These are phyloP conservation scores for Pterocarpus santalinus DNA, from an alignment of 306 rosid genomes.

Conservation along the genomic window DNA sequence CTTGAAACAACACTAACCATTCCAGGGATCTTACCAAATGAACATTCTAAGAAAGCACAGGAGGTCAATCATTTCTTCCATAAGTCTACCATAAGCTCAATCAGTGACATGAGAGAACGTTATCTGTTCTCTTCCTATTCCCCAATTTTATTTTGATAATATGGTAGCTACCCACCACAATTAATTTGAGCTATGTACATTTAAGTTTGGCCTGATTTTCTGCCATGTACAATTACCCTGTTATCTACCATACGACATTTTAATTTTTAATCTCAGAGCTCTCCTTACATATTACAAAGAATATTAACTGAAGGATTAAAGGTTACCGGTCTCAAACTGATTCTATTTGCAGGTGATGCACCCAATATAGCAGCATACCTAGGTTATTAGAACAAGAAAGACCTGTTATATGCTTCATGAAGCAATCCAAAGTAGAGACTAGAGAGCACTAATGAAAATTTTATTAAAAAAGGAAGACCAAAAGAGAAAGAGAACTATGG, in stretches of 20 bases:
- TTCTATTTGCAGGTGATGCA: conserved; percentile 67
- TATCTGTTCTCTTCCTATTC: conserved; percentile 1
- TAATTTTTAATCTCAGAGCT: neutral
- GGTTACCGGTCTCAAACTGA: conserved; percentile 79
- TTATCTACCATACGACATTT: conserved; percentile 32
- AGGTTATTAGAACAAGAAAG: conserved; percentile 46
- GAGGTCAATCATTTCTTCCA: neutral
- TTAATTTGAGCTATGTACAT: conserved; percentile 26
- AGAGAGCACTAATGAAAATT: conserved; percentile 37
- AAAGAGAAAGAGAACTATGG: conserved; percentile 37
- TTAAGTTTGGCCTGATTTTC: conserved; percentile 2
- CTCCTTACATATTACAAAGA: conserved; percentile 13
- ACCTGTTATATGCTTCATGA: conserved; percentile 39
- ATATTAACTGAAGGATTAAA: conserved; percentile 38
- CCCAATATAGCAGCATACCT: conserved; percentile 99
- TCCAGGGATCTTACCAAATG: neutral
- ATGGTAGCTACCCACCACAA: conserved; percentile 17
- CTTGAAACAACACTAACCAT: neutral
- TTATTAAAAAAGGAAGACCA: neutral
- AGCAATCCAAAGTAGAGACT: conserved; percentile 21
- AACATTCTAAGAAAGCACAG: conserved; percentile 29
- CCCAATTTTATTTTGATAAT: conserved; percentile 6
- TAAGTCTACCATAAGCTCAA: conserved; percentile 30
- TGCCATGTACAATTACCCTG: conserved; percentile 7
- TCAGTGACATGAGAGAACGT: conserved; percentile 12